These are phyloP conservation scores for Boechera divaricarpa DNA, from an alignment of 345 rosid genomes.

Conservation along the genomic window DNA sequence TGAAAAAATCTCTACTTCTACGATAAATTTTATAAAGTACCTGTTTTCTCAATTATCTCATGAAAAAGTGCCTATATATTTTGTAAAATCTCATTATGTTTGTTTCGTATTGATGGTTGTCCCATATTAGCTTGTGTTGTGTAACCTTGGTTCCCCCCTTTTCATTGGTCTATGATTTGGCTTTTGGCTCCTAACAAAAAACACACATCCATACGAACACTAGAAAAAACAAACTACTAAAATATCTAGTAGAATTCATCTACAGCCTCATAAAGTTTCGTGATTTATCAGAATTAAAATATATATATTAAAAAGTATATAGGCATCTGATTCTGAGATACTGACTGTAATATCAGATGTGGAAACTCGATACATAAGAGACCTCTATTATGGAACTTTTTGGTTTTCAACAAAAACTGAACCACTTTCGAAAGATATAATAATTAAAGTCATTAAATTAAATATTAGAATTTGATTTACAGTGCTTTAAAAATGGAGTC, in stretches of 20 bases:
- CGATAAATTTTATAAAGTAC: not conserved
- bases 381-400: not conserved
- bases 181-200: not conserved
- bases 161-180: constrained; percentile 10
- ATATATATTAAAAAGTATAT: not conserved
- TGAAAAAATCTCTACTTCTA: not conserved
- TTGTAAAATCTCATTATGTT: not conserved
- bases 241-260: constrained; percentile 19
- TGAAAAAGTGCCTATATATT: not conserved
- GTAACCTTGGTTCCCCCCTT: constrained; percentile 18
- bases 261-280: constrained; percentile 9
- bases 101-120: not conserved
- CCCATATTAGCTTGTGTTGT: not conserved
- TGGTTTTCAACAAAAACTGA: not conserved
- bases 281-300: not conserved
- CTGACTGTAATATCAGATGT: not conserved
- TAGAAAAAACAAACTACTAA: not conserved
- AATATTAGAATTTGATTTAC: not conserved
- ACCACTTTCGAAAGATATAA: not conserved
- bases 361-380: not conserved
- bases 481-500: not conserved
- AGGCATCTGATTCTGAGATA: constrained; percentile 22
- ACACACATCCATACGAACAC: not conserved
- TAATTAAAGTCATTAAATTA: not conserved
- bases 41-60: not conserved